These are phyloP conservation scores for Asparagopsis taxiformis DNA, from an alignment of 31 red algal species.

Conservation along the genomic window DNA sequence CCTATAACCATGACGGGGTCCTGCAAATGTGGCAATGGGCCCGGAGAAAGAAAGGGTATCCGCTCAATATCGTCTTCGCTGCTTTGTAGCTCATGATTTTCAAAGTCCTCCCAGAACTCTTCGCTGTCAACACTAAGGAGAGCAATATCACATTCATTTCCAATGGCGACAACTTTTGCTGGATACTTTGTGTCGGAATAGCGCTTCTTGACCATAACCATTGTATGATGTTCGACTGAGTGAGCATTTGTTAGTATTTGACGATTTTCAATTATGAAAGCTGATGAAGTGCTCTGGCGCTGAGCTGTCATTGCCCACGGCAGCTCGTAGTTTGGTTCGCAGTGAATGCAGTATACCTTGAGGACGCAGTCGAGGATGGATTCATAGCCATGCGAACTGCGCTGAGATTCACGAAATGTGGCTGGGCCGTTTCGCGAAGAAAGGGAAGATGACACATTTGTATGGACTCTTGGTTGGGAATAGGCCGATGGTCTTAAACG, in stretches of 20 bases:
- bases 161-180: conserved; percentile 49
- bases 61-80: background rate
- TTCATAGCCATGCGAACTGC: background rate
- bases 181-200: conserved; percentile 32
- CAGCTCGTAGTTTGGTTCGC: conserved; percentile 53
- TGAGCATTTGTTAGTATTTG: conserved; percentile 70
- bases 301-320: conserved; percentile 64
- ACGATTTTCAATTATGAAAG: conserved; percentile 28
- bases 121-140: conserved; percentile 31
- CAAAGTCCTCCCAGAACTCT: conserved; percentile 24
- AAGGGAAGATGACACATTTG: too few relatives aligned
- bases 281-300: conserved; percentile 47
- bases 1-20: conserved; percentile 75
- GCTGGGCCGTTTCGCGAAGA: conserved; percentile 1
- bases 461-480: too few relatives aligned
- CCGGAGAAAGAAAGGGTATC: conserved; percentile 48
- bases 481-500: too few relatives aligned
- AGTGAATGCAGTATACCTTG: conserved; percentile 63
- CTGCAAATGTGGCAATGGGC: conserved; percentile 74
- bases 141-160: conserved; percentile 59
- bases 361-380: conserved; percentile 46
- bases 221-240: conserved; percentile 37
- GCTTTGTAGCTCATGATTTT: background rate
- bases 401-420: background rate
- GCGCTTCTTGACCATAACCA: conserved; percentile 30